Conservation (phyloP, 805 yeast species). For the Candida ascalaphidarum region DNA sequence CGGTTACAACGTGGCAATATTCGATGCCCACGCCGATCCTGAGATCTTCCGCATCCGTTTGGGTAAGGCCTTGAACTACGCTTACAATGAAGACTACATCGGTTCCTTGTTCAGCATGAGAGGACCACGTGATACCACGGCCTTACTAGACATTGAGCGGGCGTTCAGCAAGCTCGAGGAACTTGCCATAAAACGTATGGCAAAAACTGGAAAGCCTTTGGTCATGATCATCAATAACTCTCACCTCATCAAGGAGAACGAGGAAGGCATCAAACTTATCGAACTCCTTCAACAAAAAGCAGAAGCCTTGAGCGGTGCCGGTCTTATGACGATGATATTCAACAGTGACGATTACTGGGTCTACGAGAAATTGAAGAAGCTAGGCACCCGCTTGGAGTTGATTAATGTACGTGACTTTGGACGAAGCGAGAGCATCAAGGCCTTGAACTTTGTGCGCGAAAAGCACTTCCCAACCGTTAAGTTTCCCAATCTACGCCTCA, state of each 20-base stretch:
- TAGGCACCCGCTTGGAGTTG: constrained; percentile 70
- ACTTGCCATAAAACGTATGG: constrained; percentile 48
- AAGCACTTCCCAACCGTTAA: constrained; percentile 20
- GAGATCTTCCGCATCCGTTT: constrained; percentile 71
- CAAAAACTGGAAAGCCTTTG: constrained; percentile 42
- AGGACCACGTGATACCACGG: constrained; percentile 83
- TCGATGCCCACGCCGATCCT: constrained; percentile 83
- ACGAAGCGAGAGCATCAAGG: constrained; percentile 45
- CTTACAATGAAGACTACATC: constrained; percentile 72
- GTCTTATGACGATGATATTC: constrained; percentile 61
- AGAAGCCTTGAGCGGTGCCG: constrained; percentile 66
- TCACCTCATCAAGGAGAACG: constrained; percentile 69
- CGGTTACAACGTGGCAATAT: constrained; percentile 56
- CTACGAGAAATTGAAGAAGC: constrained; percentile 61
- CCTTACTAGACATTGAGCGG: constrained; percentile 71
- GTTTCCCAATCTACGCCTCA: constrained; percentile 25
- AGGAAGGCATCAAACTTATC: constrained; percentile 60
- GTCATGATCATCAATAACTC: constrained; percentile 65
- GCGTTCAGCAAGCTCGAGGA: constrained; percentile 72
- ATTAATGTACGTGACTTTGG: constrained; percentile 59
- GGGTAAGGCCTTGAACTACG: constrained; percentile 68
- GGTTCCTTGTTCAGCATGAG: constrained; percentile 74
- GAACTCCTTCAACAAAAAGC: constrained; percentile 81
- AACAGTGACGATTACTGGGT: constrained; percentile 85
- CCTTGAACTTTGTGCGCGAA: constrained; percentile 44